Evolutionary conservation across 129 eudicot genomes (phyloP), one percentile per base, ranked within the genome.

Genomic region (Apium graveolens): DNA sequence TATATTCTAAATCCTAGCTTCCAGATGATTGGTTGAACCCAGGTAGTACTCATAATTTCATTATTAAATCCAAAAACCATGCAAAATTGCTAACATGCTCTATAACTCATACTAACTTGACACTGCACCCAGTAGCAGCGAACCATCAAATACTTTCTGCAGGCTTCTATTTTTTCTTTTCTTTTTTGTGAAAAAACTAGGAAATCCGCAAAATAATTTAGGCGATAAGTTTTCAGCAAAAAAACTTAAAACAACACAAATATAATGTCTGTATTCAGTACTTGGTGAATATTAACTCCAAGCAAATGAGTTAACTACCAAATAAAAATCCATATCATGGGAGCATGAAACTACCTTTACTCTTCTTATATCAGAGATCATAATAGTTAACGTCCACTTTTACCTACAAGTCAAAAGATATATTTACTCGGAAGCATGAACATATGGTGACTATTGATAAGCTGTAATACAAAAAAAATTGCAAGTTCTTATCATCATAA

Each of bases 321-420:
- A 11, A 49, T 79, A 37, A 51, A 49, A 21, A 68, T 81, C 81
- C 78, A 79, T 79, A 83, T 81, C 51, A 86, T 79, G 72, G 81
- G 90, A 88, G 88, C 92, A 87, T 85, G 89, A 88, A 84, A 81
- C 97, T 95, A 95, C 99, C 97, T 91, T 94, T 80, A 94, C 96
- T 90, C 98, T 86, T 89, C 97, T 87, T 85, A 91, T 83, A 85
- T 94, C 97, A 92, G 99, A 92, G 97, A 91, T 92, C 99, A 91
- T 85, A 86, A 88, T 87, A 94, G 98, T 81, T 84, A 80, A 91
- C 97, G 86, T 91, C 93, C 94, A 91, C 83, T 82, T 57, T 87
- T 86, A 87, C 99, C 99, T 95, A 95, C 99, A 95, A 95, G 88
- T 84, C 82, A 92, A 90, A 90, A 90, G 87, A 90, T 70, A 89